Conservation (phyloP, 2,329 filamentous ascomycete species). For the Aureobasidium subglaciale region DNA sequence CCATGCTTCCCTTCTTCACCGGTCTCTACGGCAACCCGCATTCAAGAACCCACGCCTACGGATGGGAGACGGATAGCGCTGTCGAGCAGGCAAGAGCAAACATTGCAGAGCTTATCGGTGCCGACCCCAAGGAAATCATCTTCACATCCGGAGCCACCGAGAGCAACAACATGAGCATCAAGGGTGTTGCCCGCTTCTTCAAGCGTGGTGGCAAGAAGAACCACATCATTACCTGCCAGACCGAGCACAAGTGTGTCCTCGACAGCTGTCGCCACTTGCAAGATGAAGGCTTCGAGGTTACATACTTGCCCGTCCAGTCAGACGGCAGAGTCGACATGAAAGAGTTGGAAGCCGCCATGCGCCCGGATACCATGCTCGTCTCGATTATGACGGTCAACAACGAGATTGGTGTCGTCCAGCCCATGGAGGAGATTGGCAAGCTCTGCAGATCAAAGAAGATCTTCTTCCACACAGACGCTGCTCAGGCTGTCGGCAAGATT, state of each 20-base stretch:
- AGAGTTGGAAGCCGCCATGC: slow-evolving; percentile 79
- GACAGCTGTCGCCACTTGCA: slow-evolving; percentile 96
- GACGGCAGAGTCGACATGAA: slow-evolving; percentile 82
- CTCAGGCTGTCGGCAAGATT: slow-evolving; percentile 98
- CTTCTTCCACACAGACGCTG: slow-evolving; percentile 96
- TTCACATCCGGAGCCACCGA: slow-evolving; percentile 98
- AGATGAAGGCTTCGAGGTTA: slow-evolving; percentile 92
- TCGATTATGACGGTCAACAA: slow-evolving; percentile 99
- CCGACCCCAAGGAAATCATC: slow-evolving; percentile 95
- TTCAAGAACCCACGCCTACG: slow-evolving; percentile 94
- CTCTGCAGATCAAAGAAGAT: slow-evolving; percentile 86
- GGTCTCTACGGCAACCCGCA: slow-evolving; percentile 95
- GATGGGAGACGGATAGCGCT: slow-evolving; percentile 95
- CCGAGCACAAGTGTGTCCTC: slow-evolving; percentile 97
- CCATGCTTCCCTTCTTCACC: slow-evolving; percentile 92
- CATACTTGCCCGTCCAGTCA: slow-evolving; percentile 85
- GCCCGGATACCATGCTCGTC: slow-evolving; percentile 83
- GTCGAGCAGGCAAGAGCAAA: slow-evolving; percentile 80
- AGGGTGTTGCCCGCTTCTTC: slow-evolving; percentile 94
- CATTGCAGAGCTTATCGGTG: slow-evolving; percentile 80
- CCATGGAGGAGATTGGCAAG: slow-evolving; percentile 84
- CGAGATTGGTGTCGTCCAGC: slow-evolving; percentile 98
- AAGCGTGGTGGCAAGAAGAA: slow-evolving; percentile 91
- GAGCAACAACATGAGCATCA: slow-evolving; percentile 99
- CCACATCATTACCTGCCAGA: slow-evolving; percentile 95